Conservation (phyloP, 306 rosid genomes). For the Quercus gilva region DNA sequence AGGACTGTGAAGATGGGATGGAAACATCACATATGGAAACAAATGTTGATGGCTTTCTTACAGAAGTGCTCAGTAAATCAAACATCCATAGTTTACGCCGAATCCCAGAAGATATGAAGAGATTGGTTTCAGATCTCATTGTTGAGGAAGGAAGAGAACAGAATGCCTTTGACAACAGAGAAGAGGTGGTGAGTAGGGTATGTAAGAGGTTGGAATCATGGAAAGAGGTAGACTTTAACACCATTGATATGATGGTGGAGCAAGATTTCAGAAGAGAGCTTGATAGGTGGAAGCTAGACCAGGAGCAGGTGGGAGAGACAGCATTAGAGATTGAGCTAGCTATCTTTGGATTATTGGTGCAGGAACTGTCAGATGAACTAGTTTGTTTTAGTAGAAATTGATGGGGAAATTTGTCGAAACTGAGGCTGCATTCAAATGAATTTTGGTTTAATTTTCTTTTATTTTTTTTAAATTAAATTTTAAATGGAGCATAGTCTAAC, state of each 20-base stretch:
- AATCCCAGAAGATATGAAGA: constrained; percentile 46
- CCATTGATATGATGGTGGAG: constrained; percentile 80
- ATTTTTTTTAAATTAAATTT: constrained; percentile 28
- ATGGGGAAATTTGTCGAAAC: constrained; percentile 21
- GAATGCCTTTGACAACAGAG: constrained; percentile 17
- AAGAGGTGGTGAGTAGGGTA: constrained; percentile 44
- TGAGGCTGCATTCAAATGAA: constrained; percentile 14
- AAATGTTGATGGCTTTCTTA: constrained; percentile 22
- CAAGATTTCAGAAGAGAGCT: constrained; percentile 62
- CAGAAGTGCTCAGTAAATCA: constrained; percentile 38
- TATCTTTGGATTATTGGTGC: constrained; percentile 56
- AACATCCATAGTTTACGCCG: constrained; percentile 15
- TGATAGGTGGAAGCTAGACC: constrained; percentile 53
- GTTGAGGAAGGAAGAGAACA: constrained; percentile 56
- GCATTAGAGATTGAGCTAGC: constrained; percentile 61
- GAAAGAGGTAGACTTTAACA: constrained; percentile 67
- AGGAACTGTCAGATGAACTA: constrained; percentile 68
- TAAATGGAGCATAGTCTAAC: constrained; percentile 45
- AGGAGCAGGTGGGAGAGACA: constrained; percentile 37
- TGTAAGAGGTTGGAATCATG: constrained; percentile 57
- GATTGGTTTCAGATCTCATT: constrained; percentile 57
- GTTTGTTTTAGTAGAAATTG: constrained; percentile 32
- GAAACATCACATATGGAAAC: constrained; percentile 29
- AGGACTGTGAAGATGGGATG: constrained; percentile 24
- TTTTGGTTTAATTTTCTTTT: constrained; percentile 24